These are phyloP conservation scores for Calonectria pteridis DNA, from an alignment of 2,329 filamentous ascomycete genomes.

Conservation along the genomic window DNA sequence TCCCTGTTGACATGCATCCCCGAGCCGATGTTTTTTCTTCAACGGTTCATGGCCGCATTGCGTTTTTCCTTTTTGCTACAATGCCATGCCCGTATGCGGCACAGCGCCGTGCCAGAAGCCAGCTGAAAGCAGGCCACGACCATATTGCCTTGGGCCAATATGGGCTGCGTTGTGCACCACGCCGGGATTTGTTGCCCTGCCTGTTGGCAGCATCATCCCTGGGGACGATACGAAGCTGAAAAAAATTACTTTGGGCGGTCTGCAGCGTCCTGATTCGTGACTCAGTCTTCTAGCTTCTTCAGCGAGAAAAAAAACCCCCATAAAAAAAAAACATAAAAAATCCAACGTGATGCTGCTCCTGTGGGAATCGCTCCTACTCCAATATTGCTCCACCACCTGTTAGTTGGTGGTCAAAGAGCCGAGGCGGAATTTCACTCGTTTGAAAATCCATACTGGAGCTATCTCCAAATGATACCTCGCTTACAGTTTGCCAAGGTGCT, in stretches of 20 bases:
- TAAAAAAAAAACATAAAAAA: neutral
- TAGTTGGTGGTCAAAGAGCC: neutral
- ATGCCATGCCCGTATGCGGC: neutral
- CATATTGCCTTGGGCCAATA: neutral
- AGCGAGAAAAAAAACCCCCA: neutral
- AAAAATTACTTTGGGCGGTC: neutral
- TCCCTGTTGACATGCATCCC: conserved; percentile 4
- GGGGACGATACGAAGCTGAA: conserved; percentile 5
- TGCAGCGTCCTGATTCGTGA: neutral
- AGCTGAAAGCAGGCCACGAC: neutral
- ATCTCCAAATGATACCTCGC: neutral
- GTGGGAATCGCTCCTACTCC: neutral
- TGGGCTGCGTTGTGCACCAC: neutral
- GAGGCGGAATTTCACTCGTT: neutral
- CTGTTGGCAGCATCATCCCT: neutral
- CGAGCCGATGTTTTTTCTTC: neutral
- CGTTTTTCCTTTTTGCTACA: neutral
- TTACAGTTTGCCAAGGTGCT: neutral
- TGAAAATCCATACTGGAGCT: neutral
- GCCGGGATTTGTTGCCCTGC: neutral
- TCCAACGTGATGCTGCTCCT: neutral
- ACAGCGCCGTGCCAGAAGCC: conserved; percentile 1
- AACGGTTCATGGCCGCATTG: neutral
- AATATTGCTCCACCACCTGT: neutral
- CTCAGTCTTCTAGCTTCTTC: neutral